Evolutionary conservation across 305 asterid species (phyloP).

Genomic region (Monarda citriodora): DNA sequence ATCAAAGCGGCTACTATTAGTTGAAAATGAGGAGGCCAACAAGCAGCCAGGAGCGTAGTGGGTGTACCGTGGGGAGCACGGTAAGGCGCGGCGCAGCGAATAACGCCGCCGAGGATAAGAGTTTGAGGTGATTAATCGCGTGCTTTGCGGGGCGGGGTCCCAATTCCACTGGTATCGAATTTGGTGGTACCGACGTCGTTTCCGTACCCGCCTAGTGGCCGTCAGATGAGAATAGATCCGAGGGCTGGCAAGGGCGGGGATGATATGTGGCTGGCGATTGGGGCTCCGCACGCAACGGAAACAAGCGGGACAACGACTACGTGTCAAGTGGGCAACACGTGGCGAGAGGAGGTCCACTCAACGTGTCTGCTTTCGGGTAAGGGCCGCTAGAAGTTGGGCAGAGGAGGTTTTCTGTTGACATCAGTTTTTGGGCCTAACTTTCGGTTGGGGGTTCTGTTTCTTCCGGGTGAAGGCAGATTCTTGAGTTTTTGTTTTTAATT

Average conservation of each 20-base stretch:
- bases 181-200: constrained; percentile 12
- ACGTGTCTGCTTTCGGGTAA: not conserved
- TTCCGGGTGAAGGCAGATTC: not conserved
- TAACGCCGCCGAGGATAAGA: not conserved
- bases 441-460: not conserved
- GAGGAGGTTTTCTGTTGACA: not conserved
- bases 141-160: too few relatives aligned
- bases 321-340: constrained; percentile 1
- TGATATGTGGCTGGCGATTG: constrained; percentile 13
- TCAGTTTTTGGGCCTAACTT: constrained; percentile 6
- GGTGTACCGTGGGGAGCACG: not conserved
- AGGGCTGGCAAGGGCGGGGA: not conserved
- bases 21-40: too few relatives aligned
- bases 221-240: constrained; percentile 19
- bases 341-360: not conserved
- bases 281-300: constrained; percentile 2
- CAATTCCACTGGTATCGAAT: constrained; percentile 4
- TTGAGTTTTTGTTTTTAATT: too few relatives aligned
- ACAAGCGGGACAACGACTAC: not conserved
- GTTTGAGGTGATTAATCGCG: too few relatives aligned
- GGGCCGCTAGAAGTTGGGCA: not conserved
- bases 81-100: not conserved
- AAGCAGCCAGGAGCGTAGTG: not conserved
- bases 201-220: not conserved
- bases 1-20: too few relatives aligned